Percentiles rank a stretch among this genome's conserved stretches.
Conservation (phyloP, 768 basidiomycete genomes). For the Pulveroboletus sp. region DNA sequence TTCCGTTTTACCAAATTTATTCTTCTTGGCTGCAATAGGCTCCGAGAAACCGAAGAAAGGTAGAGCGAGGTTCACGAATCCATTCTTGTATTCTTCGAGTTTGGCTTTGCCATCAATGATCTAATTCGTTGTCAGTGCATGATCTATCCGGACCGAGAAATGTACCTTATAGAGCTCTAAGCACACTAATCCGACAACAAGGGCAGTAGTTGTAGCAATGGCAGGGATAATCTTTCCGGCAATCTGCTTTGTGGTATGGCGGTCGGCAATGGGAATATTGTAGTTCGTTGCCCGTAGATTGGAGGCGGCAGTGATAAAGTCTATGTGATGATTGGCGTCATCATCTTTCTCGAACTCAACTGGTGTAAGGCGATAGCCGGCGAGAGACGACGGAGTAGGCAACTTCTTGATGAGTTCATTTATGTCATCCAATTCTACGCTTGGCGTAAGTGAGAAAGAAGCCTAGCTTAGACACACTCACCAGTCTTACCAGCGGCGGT, state of each 20-base stretch:
- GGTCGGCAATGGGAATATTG: conserved; percentile 78
- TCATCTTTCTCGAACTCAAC: conserved; percentile 99
- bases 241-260: conserved; percentile 94
- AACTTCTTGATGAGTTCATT: conserved; percentile 60
- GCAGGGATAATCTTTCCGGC: conserved; percentile 99
- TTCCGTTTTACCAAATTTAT: conserved; percentile 81
- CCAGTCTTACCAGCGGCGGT: conserved; percentile 25
- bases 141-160: neutral
- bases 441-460: conserved; percentile 3
- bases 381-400: conserved; percentile 86
- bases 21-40: conserved; percentile 84
- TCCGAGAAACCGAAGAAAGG: conserved; percentile 99
- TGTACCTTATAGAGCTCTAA: conserved; percentile 92
- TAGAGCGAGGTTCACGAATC: conserved; percentile 94
- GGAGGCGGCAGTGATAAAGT: conserved; percentile 96
- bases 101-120: conserved; percentile 94
- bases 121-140: conserved; percentile 36
- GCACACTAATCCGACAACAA: conserved; percentile 94
- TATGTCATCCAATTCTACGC: conserved; percentile 45
- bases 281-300: conserved; percentile 97
- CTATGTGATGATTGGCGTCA: conserved; percentile 96
- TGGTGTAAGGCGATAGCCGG: conserved; percentile 91
- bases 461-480: neutral
- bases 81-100: conserved; percentile 95
- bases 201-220: conserved; percentile 95